Evolutionary conservation across 192 early-diverging fungal species (phyloP).

Genomic region (Phlyctochytrium bullatum): DNA sequence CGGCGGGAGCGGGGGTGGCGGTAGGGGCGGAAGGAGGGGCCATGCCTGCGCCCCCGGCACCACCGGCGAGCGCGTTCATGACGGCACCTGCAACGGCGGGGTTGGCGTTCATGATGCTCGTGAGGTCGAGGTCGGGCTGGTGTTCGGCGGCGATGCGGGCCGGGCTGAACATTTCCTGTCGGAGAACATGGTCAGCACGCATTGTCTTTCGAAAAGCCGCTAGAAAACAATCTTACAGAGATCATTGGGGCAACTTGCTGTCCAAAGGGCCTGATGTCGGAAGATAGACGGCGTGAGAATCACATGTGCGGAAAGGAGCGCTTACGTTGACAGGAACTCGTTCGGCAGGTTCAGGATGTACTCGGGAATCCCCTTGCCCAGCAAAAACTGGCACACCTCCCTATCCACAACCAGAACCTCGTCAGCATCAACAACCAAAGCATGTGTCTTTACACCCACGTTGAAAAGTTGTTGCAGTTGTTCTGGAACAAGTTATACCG

Average conservation of each 20-base stretch:
- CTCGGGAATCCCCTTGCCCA: slow-evolving; percentile 68
- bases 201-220: no score
- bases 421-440: background rate
- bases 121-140: slow-evolving; percentile 21
- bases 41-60: slow-evolving; percentile 14
- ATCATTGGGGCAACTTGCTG: slow-evolving; percentile 37
- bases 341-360: slow-evolving; percentile 65
- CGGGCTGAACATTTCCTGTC: slow-evolving; percentile 37
- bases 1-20: slow-evolving; percentile 53
- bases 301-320: background rate
- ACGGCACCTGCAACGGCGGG: slow-evolving; percentile 21
- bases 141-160: slow-evolving; percentile 30
- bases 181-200: no score
- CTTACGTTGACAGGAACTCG: slow-evolving; percentile 42
- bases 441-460: slow-evolving; percentile 3
- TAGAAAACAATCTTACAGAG: no score
- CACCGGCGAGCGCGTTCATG: slow-evolving; percentile 11
- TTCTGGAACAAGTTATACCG: slow-evolving; percentile 84
- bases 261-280: slow-evolving; percentile 49
- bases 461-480: slow-evolving; percentile 69
- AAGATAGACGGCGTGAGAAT: no score
- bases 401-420: background rate
- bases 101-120: slow-evolving; percentile 13
- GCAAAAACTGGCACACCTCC: slow-evolving; percentile 77
- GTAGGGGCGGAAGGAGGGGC: background rate